Evolutionary conservation across 106 monocot genomes (phyloP).

Genomic region (Posidonia australis): DNA sequence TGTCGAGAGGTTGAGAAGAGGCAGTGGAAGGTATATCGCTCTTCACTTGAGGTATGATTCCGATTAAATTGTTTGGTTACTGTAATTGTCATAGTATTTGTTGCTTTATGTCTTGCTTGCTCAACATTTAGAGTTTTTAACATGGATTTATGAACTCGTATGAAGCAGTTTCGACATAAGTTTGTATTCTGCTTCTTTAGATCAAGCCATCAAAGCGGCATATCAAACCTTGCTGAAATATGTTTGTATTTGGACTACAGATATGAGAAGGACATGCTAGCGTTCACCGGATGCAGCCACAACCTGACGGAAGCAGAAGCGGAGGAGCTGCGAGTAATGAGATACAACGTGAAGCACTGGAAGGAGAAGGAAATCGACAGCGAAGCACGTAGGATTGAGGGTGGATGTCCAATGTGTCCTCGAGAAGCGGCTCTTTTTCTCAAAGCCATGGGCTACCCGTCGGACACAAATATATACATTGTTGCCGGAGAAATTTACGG

Average conservation of each 20-base stretch:
- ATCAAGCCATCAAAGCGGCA: no score
- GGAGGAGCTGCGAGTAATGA: constrained; percentile 31
- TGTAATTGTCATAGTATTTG: no score
- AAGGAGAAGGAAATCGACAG: constrained; percentile 55
- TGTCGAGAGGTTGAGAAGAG: constrained; percentile 40
- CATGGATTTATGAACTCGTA: no score
- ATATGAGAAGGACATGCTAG: constrained; percentile 59
- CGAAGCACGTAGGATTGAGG: constrained; percentile 22
- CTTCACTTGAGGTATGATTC: constrained; percentile 59
- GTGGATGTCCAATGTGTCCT: constrained; percentile 61
- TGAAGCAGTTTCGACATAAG: no score
- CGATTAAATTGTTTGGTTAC: no score
- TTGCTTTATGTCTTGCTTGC: no score
- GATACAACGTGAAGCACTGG: constrained; percentile 41
- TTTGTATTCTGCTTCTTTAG: no score
- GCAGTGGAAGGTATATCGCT: constrained; percentile 43
- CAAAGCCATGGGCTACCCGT: constrained; percentile 52
- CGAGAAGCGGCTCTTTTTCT: constrained; percentile 52
- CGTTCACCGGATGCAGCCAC: constrained; percentile 54
- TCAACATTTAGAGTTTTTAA: no score
- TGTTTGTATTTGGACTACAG: constrained; percentile 8
- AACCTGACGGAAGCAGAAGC: constrained; percentile 33
- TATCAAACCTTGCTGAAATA: no score
- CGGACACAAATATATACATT: constrained; percentile 43
- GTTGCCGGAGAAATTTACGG: constrained; percentile 62